Conservation (phyloP, 768 basidiomycete species). For the Strobilomyces echinocephalus region DNA sequence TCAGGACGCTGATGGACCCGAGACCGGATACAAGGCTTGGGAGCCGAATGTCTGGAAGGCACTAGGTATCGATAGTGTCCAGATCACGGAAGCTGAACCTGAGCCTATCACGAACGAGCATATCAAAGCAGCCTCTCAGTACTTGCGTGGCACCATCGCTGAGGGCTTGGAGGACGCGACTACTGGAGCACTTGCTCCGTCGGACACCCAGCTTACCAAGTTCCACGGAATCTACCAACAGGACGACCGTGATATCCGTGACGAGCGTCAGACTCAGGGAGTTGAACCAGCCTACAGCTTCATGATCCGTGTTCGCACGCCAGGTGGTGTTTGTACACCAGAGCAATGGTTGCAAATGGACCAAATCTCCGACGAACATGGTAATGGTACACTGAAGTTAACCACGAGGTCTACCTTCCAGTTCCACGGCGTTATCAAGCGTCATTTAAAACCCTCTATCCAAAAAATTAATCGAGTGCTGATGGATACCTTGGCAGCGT, state of each 20-base stretch:
- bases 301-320: conserved; percentile 98
- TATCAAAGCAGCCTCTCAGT: conserved; percentile 94
- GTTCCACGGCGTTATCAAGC: conserved; percentile 98
- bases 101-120: conserved; percentile 99
- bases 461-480: conserved; percentile 90
- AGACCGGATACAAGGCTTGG: conserved; percentile 97
- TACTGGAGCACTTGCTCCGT: conserved; percentile 87
- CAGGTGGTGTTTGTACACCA: conserved; percentile 90
- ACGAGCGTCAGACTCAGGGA: conserved; percentile 88
- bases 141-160: conserved; percentile 89
- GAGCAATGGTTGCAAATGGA: conserved; percentile 95
- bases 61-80: conserved; percentile 83
- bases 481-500: conserved; percentile 95
- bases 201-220: conserved; percentile 94
- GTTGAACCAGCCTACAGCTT: conserved; percentile 94
- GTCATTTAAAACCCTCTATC: conserved; percentile 91
- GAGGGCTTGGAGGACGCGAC: conserved; percentile 84
- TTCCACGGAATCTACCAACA: conserved; percentile 97
- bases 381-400: conserved; percentile 91
- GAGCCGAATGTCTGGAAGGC: conserved; percentile 92
- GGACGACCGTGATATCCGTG: conserved; percentile 97
- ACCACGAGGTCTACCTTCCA: conserved; percentile 99
- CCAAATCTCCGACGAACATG: conserved; percentile 93
- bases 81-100: conserved; percentile 88
- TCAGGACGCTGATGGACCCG: conserved; percentile 92